These are phyloP conservation scores for Rhizophora mangle DNA, from an alignment of 345 rosid species.

Conservation along the genomic window DNA sequence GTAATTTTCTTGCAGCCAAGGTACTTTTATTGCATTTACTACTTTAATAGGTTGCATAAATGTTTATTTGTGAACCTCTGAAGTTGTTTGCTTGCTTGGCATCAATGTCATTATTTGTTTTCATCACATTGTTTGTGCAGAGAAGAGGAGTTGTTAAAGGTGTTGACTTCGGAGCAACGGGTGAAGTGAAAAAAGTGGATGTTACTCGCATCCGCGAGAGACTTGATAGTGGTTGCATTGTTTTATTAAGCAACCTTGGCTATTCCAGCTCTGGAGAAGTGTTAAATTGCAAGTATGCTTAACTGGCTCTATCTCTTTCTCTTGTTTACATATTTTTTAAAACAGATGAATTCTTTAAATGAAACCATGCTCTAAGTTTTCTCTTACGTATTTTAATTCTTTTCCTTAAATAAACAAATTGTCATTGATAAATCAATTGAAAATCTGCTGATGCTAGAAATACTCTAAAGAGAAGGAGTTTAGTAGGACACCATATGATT, in stretches of 20 bases:
- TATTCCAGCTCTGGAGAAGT: conserved; percentile 97
- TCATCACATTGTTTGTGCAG: conserved; percentile 39
- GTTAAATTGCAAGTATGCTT: conserved; percentile 90
- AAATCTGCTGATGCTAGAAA: not conserved
- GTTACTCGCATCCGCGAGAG: conserved; percentile 77
- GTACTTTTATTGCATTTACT: conserved; percentile 28
- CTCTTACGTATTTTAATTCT: not conserved
- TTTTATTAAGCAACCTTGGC: conserved; percentile 82
- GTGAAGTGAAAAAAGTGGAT: conserved; percentile 92
- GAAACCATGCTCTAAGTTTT: not conserved
- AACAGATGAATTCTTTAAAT: not conserved
- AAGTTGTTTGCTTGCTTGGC: not conserved
- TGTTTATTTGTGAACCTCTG: not conserved
- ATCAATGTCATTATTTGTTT: conserved; percentile 6
- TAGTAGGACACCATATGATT: no score
- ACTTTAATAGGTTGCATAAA: not conserved
- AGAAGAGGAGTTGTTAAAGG: conserved; percentile 93
- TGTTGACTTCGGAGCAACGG: conserved; percentile 93
- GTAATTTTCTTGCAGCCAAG: conserved; percentile 96
- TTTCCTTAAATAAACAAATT: not conserved
- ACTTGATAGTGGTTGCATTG: conserved; percentile 83
- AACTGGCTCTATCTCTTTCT: not conserved
- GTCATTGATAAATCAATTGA: not conserved
- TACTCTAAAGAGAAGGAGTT: no score
- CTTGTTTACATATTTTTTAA: not conserved